Evolutionary conservation across 2,329 filamentous ascomycete genomes (phyloP).

Genomic region (Epichloe elymi): DNA sequence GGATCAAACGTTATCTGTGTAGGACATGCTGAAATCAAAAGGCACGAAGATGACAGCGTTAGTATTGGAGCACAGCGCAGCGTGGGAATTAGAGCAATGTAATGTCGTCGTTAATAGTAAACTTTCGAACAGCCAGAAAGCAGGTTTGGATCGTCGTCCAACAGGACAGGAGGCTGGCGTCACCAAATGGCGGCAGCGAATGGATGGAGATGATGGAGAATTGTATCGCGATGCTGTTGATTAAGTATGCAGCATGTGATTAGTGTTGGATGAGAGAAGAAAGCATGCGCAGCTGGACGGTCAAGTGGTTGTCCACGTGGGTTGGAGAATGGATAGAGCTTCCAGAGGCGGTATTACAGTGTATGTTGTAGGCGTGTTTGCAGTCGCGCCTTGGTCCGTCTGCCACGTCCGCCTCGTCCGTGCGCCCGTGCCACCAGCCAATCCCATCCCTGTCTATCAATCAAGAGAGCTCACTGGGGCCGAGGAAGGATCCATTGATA

Average conservation of each 20-base stretch:
- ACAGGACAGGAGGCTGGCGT: background rate
- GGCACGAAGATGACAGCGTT: background rate
- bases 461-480: too few species aligned
- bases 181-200: background rate
- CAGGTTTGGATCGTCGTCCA: background rate
- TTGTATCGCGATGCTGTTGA: background rate
- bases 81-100: background rate
- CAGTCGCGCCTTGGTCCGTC: too few species aligned
- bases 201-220: background rate
- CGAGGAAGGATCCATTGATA: too few species aligned
- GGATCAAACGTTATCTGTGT: background rate
- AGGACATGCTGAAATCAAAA: background rate
- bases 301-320: conserved; percentile 1
- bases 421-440: too few species aligned
- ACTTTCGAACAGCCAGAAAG: background rate
- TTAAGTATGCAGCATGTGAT: background rate
- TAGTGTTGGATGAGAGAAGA: background rate
- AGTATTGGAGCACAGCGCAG: background rate
- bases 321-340: background rate
- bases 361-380: too few species aligned
- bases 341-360: too few species aligned
- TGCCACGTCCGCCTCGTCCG: too few species aligned
- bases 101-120: background rate
- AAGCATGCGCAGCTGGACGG: background rate
- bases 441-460: too few species aligned